Percentiles rank a stretch among this genome's conserved stretches.
Evolutionary conservation across 768 basidiomycete genomes (phyloP).

Genomic region (Tulasnella sp.): DNA sequence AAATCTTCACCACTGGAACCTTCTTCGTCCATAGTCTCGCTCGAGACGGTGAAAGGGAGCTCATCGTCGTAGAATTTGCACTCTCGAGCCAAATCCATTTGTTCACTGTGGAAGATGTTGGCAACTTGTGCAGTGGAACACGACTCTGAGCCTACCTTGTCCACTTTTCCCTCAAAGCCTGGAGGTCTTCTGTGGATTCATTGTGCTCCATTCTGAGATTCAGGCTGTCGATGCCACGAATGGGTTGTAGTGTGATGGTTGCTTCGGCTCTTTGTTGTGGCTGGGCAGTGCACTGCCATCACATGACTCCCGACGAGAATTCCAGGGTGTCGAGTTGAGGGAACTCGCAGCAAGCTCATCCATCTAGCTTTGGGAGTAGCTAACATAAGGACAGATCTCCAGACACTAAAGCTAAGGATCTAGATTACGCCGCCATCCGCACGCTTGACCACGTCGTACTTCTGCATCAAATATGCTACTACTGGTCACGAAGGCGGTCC

Average conservation of each 20-base stretch:
- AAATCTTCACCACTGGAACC: background rate
- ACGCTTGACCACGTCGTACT: too few species aligned
- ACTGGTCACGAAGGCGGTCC: background rate
- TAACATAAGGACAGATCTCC: too few species aligned
- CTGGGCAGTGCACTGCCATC: background rate
- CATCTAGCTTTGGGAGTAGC: too few species aligned
- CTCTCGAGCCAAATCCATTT: background rate
- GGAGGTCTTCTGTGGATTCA: background rate
- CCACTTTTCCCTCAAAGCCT: conserved; percentile 8
- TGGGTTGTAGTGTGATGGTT: background rate
- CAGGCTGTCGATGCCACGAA: background rate
- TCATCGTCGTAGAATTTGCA: conserved; percentile 23
- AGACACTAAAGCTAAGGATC: too few species aligned
- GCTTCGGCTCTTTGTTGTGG: background rate
- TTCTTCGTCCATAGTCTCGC: background rate
- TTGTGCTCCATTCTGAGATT: background rate
- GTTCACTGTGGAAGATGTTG: conserved; percentile 11
- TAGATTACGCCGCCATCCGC: too few species aligned
- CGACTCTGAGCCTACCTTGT: conserved; percentile 10
- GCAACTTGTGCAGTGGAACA: background rate
- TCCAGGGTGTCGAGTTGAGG: too few species aligned
- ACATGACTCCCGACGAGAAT: background rate
- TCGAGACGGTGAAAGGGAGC: conserved; percentile 20
- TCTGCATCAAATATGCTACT: background rate
- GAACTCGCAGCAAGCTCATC: too few species aligned